Evolutionary conservation across 345 rosid genomes (phyloP), one percentile per base, ranked within the genome.

Genomic region (Boechera stricta): DNA sequence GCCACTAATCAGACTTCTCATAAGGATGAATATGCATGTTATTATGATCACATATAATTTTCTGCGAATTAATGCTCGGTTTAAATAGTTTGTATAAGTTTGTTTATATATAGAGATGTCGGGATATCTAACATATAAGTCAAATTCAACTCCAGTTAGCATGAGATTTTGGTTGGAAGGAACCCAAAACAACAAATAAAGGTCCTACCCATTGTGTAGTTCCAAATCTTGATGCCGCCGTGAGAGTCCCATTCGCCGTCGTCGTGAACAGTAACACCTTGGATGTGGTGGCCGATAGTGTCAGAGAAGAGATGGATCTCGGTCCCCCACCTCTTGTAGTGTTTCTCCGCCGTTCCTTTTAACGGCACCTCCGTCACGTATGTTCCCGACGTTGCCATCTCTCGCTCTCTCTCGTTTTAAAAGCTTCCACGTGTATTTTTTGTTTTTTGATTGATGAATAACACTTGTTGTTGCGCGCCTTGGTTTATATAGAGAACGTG

Each of bases 231-330:
- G 11, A 49, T 49, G 54, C 54, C 0, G 0, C 28, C 28, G 2
- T 49, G 54, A 49, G 54, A 18, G 54, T 49, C 54, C 54, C 54
- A 49, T 49, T 49, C 11, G 11, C 54, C 54, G 2, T 49, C 54
- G 2, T 49, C 54, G 26, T 49, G 54, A 7, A 49, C 54, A 7
- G 10, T 16, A 7, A 49, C 54, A 49, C 54, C 11, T 49, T 49
- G 54, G 54, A 49, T 7, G 54, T 18, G 54, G 28, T 49, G 54
- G 0, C 54, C 28, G 0, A 49, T 2, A 9, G 11, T 11, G 12
- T 49, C 54, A 8, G 54, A 28, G 10, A 18, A 49, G 28, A 49
- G 54, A 49, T 49, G 11, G 28, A 18, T 49, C 11, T 49, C 54
- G 54, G 8, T 49, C 28, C 2, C 18, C 28, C 28, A 49, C 54